These are phyloP conservation scores for Colletotrichum siamense DNA, from an alignment of 2,329 filamentous ascomycete genomes.

Conservation along the genomic window DNA sequence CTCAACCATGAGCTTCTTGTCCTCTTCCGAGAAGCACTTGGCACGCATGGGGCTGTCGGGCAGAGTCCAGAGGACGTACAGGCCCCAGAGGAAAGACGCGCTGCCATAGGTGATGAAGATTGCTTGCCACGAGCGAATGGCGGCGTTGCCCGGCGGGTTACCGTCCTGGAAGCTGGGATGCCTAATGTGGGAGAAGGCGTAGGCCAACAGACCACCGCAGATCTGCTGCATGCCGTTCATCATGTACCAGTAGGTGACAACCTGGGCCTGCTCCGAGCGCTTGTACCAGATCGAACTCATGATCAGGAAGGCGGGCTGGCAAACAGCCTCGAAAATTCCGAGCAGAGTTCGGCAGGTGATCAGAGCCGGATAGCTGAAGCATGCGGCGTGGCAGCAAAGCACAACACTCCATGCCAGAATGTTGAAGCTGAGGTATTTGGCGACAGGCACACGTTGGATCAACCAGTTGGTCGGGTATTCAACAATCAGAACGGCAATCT, in stretches of 20 bases:
- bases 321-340: constrained; percentile 49
- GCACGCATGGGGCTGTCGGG: constrained; percentile 39
- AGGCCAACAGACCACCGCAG: constrained; percentile 44
- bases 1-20: constrained; percentile 42
- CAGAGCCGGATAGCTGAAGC: constrained; percentile 40
- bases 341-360: constrained; percentile 46
- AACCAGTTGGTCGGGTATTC: constrained; percentile 45
- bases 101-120: constrained; percentile 47
- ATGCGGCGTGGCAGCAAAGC: neutral
- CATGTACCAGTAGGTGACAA: constrained; percentile 30
- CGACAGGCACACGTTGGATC: constrained; percentile 41
- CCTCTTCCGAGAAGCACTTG: constrained; percentile 30
- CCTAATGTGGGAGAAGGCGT: constrained; percentile 36
- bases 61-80: constrained; percentile 44
- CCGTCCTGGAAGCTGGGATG: neutral
- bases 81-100: constrained; percentile 36
- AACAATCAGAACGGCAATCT: constrained; percentile 40
- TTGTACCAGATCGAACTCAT: constrained; percentile 36
- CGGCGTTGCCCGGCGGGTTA: constrained; percentile 23
- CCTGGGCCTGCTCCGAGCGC: constrained; percentile 39
- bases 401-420: constrained; percentile 46
- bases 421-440: constrained; percentile 40
- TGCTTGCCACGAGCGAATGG: constrained; percentile 42
- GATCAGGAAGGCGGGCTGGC: constrained; percentile 50
- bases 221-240: constrained; percentile 41